Evolutionary conservation across 208 protist species (phyloP), one percentile per base, ranked within the genome.

Genomic region (Trypanosoma congolense): DNA sequence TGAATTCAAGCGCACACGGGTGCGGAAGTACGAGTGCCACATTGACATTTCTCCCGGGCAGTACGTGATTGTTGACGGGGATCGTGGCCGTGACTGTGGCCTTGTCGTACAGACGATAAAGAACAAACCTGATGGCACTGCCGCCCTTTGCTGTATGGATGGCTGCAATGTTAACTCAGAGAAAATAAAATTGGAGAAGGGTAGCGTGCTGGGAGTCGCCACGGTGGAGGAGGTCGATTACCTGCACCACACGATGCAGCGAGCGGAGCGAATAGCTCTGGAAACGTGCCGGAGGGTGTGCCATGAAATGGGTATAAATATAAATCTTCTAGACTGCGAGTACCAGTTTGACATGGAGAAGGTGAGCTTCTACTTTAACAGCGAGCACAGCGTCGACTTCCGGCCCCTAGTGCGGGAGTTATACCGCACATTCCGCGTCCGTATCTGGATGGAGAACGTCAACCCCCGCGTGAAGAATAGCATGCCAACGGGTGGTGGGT

Each of bases 331-430:
- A 28, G 87, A 93, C 60, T 77, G 78, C 25, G 87, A 96, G 59
- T 95, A 94, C 58, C 90, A 96, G 84, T 95, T 95, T 54, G 90
- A 96, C 57, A 86, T 83, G 76, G 94, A 95, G 62, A 96, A 96
- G 67, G 80, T 96, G 44, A 90, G 80, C 58, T 96, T 96, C 56
- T 96, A 87, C 73, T 96, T 93, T 51, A 73, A 93, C 58, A 82
- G 78, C 68, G 87, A 89, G 56, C 75, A 87, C 70, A 80, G 76
- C 57, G 77, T 95, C 1, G 90, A 96, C 61, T 96, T 96, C 58
- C 83, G 90, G 16, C 60, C 64, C n/a, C 73, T 96, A 0, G 86
- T 95, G 16, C 67, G 83, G 0, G 85, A 95, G 61, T 71, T 96
- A 9, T 96, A 94, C 71, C 83, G 86, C 44, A 83, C 75, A 31